Base-by-base conservation (phyloP, 2,329 filamentous ascomycete genomes). In the Penicillium griseofulvum region DNA sequence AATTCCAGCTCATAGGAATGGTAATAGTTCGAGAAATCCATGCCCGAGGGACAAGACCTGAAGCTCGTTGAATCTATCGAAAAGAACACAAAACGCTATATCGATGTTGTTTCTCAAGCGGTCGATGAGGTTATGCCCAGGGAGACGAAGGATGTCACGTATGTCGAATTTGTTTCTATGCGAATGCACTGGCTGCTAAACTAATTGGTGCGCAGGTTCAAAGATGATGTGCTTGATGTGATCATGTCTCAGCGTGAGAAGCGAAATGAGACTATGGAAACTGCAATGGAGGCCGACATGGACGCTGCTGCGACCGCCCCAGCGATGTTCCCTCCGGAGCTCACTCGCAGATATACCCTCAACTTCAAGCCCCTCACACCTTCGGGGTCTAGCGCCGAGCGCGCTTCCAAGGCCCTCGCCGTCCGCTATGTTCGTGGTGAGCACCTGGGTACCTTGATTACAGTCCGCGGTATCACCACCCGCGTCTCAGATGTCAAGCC, bases 401-500 rank as follows among this genome's bases (percentile, higher is more conserved):
- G 79, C 51, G 75, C 69, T 44, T 75, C 73, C 44, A 88, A 88
- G 68, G 84, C 86, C 2, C 78, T 97, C 56, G 92, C 94, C n/a
- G 94, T 99, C 29, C 87, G 94, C 62, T 87, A 97, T 69, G 90
- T 99, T 29, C 87, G 90, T 39, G 94, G 93, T 65, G 92, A 97
- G 66, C 90, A 99, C 72, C 83, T 99, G 2, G 94, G 94, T 45
- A 87, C 90, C 66, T 83, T 99, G 60, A 97, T 99, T 71, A 97
- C 94, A 5, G 84, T 99, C 46, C 87, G 94, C 55, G 93, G 92
- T 61, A 99, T 99, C 61, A 87, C 92, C 2, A 99, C 94, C 1
- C 84, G 94, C 69, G 94, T 97, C 1, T 97, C 94, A 2, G 94
- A 99, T 70, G 94, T 99, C 66, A 99, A 99, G 80, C 94, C 94